Percentiles rank a stretch among this genome's conserved stretches.
These are phyloP conservation scores for Heliosperma pusillum DNA, from an alignment of 148 eudicot genomes.

Conservation along the genomic window DNA sequence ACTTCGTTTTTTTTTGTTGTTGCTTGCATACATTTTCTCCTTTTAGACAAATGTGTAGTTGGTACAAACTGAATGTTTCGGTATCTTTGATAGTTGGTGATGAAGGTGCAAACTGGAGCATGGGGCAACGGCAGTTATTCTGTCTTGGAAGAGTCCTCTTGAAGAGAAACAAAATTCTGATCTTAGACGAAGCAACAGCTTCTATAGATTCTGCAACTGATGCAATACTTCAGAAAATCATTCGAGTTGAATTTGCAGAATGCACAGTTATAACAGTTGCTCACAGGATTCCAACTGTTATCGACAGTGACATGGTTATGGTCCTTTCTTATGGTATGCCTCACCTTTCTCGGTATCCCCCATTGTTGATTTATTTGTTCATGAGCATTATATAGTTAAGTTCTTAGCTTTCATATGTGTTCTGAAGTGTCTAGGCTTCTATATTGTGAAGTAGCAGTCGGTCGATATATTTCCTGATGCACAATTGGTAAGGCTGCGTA, in stretches of 20 bases:
- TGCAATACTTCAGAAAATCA: constrained; percentile 50
- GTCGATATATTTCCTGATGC: too few relatives aligned
- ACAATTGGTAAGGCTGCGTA: too few relatives aligned
- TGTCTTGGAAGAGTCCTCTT: constrained; percentile 63
- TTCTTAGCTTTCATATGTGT: too few relatives aligned
- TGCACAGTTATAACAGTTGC: constrained; percentile 67
- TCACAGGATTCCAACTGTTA: constrained; percentile 64
- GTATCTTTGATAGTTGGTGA: constrained; percentile 40
- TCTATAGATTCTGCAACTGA: constrained; percentile 60
- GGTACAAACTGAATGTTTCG: not conserved
- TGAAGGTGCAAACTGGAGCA: constrained; percentile 73
- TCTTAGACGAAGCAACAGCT: constrained; percentile 73
- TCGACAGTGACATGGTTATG: constrained; percentile 66
- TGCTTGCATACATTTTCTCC: too few relatives aligned
- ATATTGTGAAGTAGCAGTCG: too few relatives aligned
- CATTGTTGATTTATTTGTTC: too few relatives aligned
- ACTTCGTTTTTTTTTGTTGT: too few relatives aligned
- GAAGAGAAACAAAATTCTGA: constrained; percentile 56
- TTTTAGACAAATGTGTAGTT: not conserved
- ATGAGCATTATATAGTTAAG: too few relatives aligned
- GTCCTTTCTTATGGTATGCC: constrained; percentile 64
- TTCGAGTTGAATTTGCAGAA: constrained; percentile 49
- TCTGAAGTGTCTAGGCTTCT: too few relatives aligned
- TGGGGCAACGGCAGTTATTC: constrained; percentile 57
- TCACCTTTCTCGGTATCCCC: not conserved